A percentile compares a stretch with the other conserved stretches of the same genome.
These are phyloP conservation scores for Candida multigemmis DNA, from an alignment of 805 yeast species.

Conservation along the genomic window DNA sequence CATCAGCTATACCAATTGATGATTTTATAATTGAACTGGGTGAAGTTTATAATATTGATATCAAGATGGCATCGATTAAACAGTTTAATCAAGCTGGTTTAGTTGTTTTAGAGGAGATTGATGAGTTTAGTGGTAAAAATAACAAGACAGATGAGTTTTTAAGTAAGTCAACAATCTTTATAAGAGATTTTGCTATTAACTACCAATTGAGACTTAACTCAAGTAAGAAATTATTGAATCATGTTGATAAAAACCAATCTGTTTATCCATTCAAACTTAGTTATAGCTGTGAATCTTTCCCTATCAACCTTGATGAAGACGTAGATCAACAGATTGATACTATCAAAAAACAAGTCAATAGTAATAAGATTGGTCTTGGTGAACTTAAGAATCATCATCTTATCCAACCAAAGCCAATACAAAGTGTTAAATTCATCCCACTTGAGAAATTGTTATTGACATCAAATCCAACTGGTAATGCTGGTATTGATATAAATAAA, in stretches of 20 bases:
- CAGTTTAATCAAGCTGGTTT: conserved; percentile 53
- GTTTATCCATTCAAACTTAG: conserved; percentile 90
- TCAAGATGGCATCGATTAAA: conserved; percentile 63
- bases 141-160: conserved; percentile 42
- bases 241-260: conserved; percentile 64
- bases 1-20: conserved; percentile 60
- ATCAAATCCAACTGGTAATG: conserved; percentile 58
- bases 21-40: conserved; percentile 69
- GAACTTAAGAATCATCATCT: conserved; percentile 78
- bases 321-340: conserved; percentile 30
- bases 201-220: conserved; percentile 71
- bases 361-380: conserved; percentile 63
- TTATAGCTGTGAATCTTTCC: conserved; percentile 57
- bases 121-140: conserved; percentile 54
- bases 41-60: conserved; percentile 80
- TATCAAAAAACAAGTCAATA: conserved; percentile 47
- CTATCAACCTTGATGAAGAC: conserved; percentile 33
- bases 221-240: conserved; percentile 60
- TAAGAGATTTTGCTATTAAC: conserved; percentile 79
- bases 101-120: conserved; percentile 58
- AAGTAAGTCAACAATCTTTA: conserved; percentile 62
- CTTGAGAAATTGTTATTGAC: conserved; percentile 53
- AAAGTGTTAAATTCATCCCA: conserved; percentile 66
- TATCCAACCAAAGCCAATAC: conserved; percentile 65
- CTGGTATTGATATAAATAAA: conserved; percentile 58